Evolutionary conservation across 2,329 filamentous ascomycete species (phyloP), one percentile per base, ranked within the genome.

Genomic region (Pseudogymnoascus sp.): DNA sequence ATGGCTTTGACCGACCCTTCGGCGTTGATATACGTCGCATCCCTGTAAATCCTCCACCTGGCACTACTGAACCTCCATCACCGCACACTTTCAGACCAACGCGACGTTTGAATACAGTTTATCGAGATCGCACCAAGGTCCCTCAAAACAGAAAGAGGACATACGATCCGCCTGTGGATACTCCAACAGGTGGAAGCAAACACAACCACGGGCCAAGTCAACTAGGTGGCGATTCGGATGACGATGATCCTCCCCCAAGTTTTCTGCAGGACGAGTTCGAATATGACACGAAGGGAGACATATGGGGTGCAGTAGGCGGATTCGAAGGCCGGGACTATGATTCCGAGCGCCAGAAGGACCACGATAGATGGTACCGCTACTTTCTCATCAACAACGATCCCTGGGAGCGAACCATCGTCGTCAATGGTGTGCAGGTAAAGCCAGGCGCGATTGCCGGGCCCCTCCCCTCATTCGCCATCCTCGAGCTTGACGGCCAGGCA

Each of bases 371-470:
- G 5, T 41, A 58, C 3, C 58, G 58, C 16, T 72, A 72, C 58
- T 72, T 71, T 41, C 63, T 68, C 11, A 67, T 69, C 4, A 72
- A 61, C 8, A 61, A 19, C 16, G 39, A 72, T 19, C 62, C 70
- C 0, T 66, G 68, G 16, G 66, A 67, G 7, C 66, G 66, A 5
- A 66, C 60, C 3, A 25, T 72, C 2, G 60, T 67, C 4, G 62
- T 72, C 42, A 72, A 72, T 49, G 70, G 70, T 5, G 30, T 64
- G 11, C 66, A 69, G 38, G 61, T 72, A 1, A 66, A 60, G 41
- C 67, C 65, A 58, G 69, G 69, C 3, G 62, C 64, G 5, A 64
- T 71, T 60, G 71, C 70, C 11, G 71, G 71, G 1, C 71, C 71
- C 3, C 55, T 72, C 14, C 70, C 70, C 9, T 35, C 38, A 12